Percentiles rank a stretch among this genome's conserved stretches.
phyloP scores from a whole-genome alignment of 2,329 filamentous ascomycete species.

The Ascocoryne sarcoides region DNA sequence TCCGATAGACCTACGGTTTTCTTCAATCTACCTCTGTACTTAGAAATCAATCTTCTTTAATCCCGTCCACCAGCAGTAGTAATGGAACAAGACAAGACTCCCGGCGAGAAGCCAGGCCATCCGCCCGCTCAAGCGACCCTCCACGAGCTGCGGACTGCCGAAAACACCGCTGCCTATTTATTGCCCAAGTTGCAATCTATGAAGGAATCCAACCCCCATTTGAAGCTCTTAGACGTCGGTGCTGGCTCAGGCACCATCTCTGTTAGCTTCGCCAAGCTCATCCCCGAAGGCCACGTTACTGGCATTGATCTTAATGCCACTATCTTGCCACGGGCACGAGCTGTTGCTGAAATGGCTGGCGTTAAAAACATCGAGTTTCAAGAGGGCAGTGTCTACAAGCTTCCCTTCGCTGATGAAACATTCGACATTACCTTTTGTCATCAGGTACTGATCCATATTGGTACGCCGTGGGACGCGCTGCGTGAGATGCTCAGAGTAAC shows the following conservation, averaged over 20 bases:
- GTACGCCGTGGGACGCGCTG: slow-evolving; percentile 40
- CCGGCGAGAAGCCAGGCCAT: slow-evolving; percentile 16
- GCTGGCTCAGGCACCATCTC: slow-evolving; percentile 43
- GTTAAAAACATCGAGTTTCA: slow-evolving; percentile 23
- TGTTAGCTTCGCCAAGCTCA: slow-evolving; percentile 33
- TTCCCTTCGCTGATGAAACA: slow-evolving; percentile 35
- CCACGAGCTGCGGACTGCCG: slow-evolving; percentile 31
- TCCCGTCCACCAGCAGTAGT: slow-evolving; percentile 8
- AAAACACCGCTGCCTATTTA: slow-evolving; percentile 36
- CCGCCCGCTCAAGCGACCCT: slow-evolving; percentile 18
- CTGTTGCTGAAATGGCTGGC: slow-evolving; percentile 12
- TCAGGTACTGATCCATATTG: slow-evolving; percentile 49
- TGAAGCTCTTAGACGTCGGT: slow-evolving; percentile 36
- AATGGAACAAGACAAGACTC: slow-evolving; percentile 12
- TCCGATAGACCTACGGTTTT: background rate
- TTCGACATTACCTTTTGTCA: slow-evolving; percentile 53
- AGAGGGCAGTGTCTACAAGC: slow-evolving; percentile 17
- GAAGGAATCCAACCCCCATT: slow-evolving; percentile 15
- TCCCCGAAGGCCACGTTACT: slow-evolving; percentile 32
- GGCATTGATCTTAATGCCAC: slow-evolving; percentile 31
- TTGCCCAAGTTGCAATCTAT: slow-evolving; percentile 31
- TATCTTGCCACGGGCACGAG: slow-evolving; percentile 12
- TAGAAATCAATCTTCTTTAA: background rate
- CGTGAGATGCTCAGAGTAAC: slow-evolving; percentile 46
- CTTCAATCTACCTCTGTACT: background rate